Evolutionary conservation across 768 basidiomycete genomes (phyloP).

Genomic region (Xanthoconium purpureum): DNA sequence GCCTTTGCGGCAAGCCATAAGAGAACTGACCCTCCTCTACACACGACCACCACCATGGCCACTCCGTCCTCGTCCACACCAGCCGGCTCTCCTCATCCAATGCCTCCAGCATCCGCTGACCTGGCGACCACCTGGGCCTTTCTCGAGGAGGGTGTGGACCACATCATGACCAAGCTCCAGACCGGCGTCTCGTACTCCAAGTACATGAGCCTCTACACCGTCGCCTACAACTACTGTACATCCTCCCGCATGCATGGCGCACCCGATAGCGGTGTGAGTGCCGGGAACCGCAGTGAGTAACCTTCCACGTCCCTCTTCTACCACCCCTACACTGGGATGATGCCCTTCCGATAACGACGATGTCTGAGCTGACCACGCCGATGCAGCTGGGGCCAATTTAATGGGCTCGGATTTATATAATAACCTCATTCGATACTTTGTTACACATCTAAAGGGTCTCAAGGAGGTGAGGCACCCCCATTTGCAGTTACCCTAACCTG

Average conservation of each 20-base stretch:
- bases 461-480: constrained; percentile 51
- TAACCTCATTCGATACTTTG: constrained; percentile 89
- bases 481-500: constrained; percentile 12
- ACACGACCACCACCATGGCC: constrained; percentile 33
- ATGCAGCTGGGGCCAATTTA: constrained; percentile 81
- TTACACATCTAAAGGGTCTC: constrained; percentile 68
- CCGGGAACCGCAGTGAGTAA: constrained; percentile 56
- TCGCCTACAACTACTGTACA: constrained; percentile 98
- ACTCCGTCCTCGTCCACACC: constrained; percentile 31
- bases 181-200: constrained; percentile 86
- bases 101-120: constrained; percentile 69
- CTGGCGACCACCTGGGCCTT: constrained; percentile 84
- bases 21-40: constrained; percentile 18
- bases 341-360: constrained; percentile 22
- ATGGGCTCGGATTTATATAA: constrained; percentile 98
- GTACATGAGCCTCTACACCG: constrained; percentile 87
- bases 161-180: constrained; percentile 89
- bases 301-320: neutral
- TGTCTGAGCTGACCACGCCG: constrained; percentile 15
- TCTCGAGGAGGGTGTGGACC: constrained; percentile 82
- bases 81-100: constrained; percentile 38
- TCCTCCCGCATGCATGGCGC: constrained; percentile 72
- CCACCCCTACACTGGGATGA: constrained; percentile 21
- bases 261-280: constrained; percentile 33
- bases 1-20: constrained; percentile 21